Base-by-base conservation (phyloP, 2,329 filamentous ascomycete genomes). In the Trichoderma cornu-damae region DNA sequence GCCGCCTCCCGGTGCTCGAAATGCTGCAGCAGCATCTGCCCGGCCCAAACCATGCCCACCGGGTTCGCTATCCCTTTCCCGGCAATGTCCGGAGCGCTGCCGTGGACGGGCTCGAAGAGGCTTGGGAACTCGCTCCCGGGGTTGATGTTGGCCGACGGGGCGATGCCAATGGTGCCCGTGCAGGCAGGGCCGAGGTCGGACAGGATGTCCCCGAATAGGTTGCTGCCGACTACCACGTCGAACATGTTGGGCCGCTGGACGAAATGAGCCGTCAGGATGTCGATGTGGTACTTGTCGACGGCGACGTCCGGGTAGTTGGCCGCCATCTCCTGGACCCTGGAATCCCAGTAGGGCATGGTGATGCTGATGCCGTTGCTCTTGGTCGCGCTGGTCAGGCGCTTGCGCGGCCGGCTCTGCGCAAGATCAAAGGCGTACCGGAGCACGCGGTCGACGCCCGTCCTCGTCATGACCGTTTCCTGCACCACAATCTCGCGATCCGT, bases 61-160 rank as follows among this genome's bases (percentile, higher is more conserved):
- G 87, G 87, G 71, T 90, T 90, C 56, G 88, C 86, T 46, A 88
- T 79, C n/a, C 85, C 85, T 69, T 87, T 80, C 51, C 87, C 87
- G 7, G 82, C 81, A 61, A 90, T 90, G 65, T 90, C 88, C 12
- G 87, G 87, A 4, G 87, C 87, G 44, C 66, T 81, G 79, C 85
- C 87, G 68, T 90, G 87, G 52, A 90, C 88, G 3, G 82, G 82
- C 68, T 85, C 82, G 59, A 85, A 85, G 72, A 85, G 78, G 30
- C 75, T 79, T 59, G 82, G 63, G 65, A 81, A 68, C 61, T 77
- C 34, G 67, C 79, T 63, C 1, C 26, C 52, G n/a, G 52, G 52
- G n/a, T 55, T 55, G 7, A 89, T 75, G 62, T 88, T 89, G 28
- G 77, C 82, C 0, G 86, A 88, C 0, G 87, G 86, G 0, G 86